These are phyloP conservation scores for Albizia julibrissin DNA, from an alignment of 306 rosid species.

Conservation along the genomic window DNA sequence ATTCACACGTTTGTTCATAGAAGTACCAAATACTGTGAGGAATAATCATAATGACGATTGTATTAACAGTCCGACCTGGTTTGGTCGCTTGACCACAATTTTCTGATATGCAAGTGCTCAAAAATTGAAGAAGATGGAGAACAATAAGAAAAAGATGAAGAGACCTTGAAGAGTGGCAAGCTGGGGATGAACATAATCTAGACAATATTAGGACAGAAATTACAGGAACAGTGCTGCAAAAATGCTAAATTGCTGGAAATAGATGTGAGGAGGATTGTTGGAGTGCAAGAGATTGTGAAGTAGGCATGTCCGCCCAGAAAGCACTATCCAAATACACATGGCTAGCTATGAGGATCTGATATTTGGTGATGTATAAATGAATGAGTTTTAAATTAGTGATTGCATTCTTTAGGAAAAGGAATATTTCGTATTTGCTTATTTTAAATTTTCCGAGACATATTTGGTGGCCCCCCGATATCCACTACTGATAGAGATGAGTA, in stretches of 20 bases:
- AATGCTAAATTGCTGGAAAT: neutral
- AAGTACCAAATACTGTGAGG: neutral
- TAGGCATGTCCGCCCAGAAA: too few relatives aligned
- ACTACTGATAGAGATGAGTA: too few relatives aligned
- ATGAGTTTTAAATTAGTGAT: neutral
- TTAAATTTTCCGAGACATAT: too few relatives aligned
- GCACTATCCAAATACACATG: too few relatives aligned
- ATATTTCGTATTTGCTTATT: neutral
- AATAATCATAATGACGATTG: neutral
- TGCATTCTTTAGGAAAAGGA: neutral
- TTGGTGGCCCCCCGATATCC: too few relatives aligned
- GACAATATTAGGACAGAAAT: neutral
- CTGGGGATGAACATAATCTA: neutral
- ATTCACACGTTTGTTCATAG: too few relatives aligned
- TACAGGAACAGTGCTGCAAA: neutral
- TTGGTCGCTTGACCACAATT: neutral
- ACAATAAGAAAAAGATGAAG: too few relatives aligned
- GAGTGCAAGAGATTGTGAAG: constrained; percentile 2
- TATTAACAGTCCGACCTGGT: neutral
- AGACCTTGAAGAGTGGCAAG: neutral
- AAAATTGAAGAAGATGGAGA: too few relatives aligned
- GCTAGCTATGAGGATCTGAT: neutral
- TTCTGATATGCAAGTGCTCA: too few relatives aligned
- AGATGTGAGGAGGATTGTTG: constrained; percentile 39
- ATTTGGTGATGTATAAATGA: constrained; percentile 6